Evolutionary conservation across 495 filamentous ascomycete genomes (phyloP).

Genomic region (Geoglossum glabrum): DNA sequence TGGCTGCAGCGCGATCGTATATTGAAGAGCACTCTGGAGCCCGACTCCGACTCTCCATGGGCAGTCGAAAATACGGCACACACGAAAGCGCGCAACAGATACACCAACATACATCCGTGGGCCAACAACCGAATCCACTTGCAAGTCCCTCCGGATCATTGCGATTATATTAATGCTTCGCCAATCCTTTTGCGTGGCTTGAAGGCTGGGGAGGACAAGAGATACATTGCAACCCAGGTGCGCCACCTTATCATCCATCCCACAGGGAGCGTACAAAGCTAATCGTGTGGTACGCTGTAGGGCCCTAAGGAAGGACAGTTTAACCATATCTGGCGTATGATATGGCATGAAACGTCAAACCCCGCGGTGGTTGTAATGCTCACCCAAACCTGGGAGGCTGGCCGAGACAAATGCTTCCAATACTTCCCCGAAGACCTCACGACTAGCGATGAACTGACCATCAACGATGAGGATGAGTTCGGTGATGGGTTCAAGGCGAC

Average conservation of each 20-base stretch:
- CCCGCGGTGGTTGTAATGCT: conserved; percentile 89
- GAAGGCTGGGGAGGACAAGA: conserved; percentile 26
- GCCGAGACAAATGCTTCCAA: conserved; percentile 74
- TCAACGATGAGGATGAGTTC: conserved; percentile 42
- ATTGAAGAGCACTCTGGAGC: conserved; percentile 20
- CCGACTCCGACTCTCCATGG: conserved; percentile 28
- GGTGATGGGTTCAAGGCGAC: conserved; percentile 35
- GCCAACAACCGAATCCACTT: conserved; percentile 69
- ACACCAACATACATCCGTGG: conserved; percentile 72
- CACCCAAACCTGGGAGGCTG: conserved; percentile 67
- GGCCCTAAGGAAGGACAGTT: conserved; percentile 57
- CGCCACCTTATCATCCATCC: conserved; percentile 8
- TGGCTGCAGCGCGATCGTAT: conserved; percentile 41
- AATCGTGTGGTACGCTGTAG: conserved; percentile 20
- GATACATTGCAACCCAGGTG: conserved; percentile 51
- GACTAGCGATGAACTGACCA: conserved; percentile 28
- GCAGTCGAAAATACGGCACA: conserved; percentile 31
- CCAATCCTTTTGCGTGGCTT: conserved; percentile 51
- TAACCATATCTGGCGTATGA: conserved; percentile 88
- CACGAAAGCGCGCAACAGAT: conserved; percentile 48
- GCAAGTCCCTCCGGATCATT: conserved; percentile 53
- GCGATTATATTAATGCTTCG: conserved; percentile 93
- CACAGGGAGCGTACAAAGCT: background rate
- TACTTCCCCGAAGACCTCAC: conserved; percentile 51
- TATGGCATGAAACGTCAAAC: conserved; percentile 61